Percentiles rank a stretch among this genome's conserved stretches.
These are phyloP conservation scores for Mesembryanthemum crystallinum DNA, from an alignment of 148 eudicot genomes.

Conservation along the genomic window DNA sequence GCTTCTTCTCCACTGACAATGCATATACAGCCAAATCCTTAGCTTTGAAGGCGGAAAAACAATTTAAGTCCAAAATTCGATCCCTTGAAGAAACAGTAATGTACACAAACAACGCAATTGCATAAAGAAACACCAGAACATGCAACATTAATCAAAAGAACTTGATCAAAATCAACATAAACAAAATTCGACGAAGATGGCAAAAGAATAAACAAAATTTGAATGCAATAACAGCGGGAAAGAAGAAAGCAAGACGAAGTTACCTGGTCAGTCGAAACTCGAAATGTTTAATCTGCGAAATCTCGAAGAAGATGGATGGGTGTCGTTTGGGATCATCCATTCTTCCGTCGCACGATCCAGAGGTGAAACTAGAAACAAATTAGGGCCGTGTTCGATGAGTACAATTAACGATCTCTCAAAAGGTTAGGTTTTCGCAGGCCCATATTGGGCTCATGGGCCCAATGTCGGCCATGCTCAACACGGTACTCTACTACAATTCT, in stretches of 20 bases:
- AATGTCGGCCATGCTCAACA: too few relatives aligned
- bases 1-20: not conserved
- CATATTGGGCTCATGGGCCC: not conserved
- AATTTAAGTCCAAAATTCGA: not conserved
- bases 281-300: not conserved
- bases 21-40: not conserved
- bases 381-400: too few relatives aligned
- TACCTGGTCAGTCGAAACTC: not conserved
- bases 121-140: not conserved
- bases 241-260: not conserved
- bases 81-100: not conserved
- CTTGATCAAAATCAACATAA: not conserved
- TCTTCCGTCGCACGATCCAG: not conserved
- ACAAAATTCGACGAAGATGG: not conserved
- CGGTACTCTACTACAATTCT: too few relatives aligned
- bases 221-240: not conserved
- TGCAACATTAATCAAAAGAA: not conserved
- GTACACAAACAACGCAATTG: not conserved
- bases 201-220: not conserved
- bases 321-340: not conserved
- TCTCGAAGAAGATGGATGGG: not conserved
- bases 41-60: not conserved
- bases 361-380: too few relatives aligned
- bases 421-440: not conserved
- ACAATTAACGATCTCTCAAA: too few relatives aligned